Evolutionary conservation across 805 yeast genomes (phyloP), one percentile per base, ranked within the genome.

Genomic region (Torulaspora delbrueckii): DNA sequence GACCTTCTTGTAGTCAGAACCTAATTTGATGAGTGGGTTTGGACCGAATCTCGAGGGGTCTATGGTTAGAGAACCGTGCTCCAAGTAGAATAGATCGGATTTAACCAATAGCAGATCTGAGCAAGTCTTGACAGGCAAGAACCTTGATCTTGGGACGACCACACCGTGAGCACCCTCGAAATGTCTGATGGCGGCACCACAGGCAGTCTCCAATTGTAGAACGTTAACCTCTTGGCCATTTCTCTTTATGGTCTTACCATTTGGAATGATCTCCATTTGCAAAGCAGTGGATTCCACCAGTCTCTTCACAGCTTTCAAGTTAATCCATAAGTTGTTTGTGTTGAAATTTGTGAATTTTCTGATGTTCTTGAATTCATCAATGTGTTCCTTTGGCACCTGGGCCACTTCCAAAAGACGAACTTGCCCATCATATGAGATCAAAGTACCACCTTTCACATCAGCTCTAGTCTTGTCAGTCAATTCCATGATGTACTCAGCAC

Each of bases 401-500:
- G 65, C 65, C 59, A 93, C 91, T 72, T 93, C 98, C 60, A 93
- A 79, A 64, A 93, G 78, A 70, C 96, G 82, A 49, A 93, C 96
- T 64, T 84, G 82, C 53, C 97, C 98, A 57, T 88, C 91, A 70
- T 93, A 93, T 71, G 88, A 88, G 68, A 93, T 90, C 69, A 93
- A 79, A 56, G 98, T 93, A 75, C 98, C 99, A 75, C 99, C 99
- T 73, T 93, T 93, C 63, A 93, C 99, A 69, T 93, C 99, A 28
- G 99, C 99, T 70, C 98, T 84, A 42, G 99, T 93, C 76, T 93
- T 93, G 73, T 91, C 96, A 44, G 99, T 93, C 68, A 93, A 81
- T 73, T 93, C 99, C 99, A 93, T 93, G 57, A 93, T 82, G 70
- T 91, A 93, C 73, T 93, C 98, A 45, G 96, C 81, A 46, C 83